phyloP scores from a whole-genome alignment of 176 grass and related monocot genomes.

The Cocos nucifera region DNA sequence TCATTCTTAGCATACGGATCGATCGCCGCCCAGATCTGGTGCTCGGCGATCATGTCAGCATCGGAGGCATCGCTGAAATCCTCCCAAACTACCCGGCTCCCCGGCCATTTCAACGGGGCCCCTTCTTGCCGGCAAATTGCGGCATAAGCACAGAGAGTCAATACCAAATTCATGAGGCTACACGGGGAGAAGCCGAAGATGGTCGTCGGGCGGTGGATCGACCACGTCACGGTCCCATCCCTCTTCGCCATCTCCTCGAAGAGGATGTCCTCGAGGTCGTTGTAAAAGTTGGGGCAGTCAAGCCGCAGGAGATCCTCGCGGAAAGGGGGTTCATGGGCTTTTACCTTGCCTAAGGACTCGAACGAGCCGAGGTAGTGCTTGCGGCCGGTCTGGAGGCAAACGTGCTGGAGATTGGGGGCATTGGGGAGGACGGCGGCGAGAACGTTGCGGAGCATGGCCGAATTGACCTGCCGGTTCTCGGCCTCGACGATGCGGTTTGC shows the following conservation, averaged over 20 bases:
- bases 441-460: slow-evolving; percentile 37
- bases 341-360: slow-evolving; percentile 16
- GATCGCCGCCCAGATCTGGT: slow-evolving; percentile 18
- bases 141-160: slow-evolving; percentile 3
- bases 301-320: slow-evolving; percentile 46
- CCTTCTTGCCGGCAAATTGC: slow-evolving; percentile 11
- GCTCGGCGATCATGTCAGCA: slow-evolving; percentile 19
- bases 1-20: slow-evolving; percentile 18
- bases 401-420: slow-evolving; percentile 39
- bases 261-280: slow-evolving; percentile 50
- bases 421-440: slow-evolving; percentile 42
- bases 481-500: slow-evolving; percentile 21
- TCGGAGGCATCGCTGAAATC: slow-evolving; percentile 15
- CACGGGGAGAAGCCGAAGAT: slow-evolving; percentile 19
- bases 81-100: slow-evolving; percentile 1
- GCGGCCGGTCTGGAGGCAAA: slow-evolving; percentile 68
- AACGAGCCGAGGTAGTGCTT: slow-evolving; percentile 58
- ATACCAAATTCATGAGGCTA: not conserved
- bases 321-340: slow-evolving; percentile 35
- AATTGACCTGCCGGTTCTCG: slow-evolving; percentile 16
- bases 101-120: slow-evolving; percentile 2
- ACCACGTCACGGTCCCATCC: slow-evolving; percentile 42
- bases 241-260: slow-evolving; percentile 32
- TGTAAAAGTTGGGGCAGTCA: slow-evolving; percentile 39
- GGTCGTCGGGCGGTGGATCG: slow-evolving; percentile 27